phyloP scores from a whole-genome alignment of 1,284 basidiomycete species.

The Malassezia obtusa region DNA sequence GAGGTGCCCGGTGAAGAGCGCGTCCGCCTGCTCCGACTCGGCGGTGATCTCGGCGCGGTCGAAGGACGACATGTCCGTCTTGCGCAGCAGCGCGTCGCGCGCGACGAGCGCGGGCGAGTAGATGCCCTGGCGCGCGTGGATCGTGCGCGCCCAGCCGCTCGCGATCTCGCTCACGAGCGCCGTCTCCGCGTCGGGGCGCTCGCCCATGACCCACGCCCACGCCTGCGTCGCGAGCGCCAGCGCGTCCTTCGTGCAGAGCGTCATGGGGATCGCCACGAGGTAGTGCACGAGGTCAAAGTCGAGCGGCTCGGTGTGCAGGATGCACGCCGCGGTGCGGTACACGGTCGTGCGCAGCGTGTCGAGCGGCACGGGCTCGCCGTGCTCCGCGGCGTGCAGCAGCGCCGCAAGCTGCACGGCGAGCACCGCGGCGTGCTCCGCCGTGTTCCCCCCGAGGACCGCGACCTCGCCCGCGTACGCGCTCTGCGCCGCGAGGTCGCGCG shows the following conservation, averaged over 20 bases:
- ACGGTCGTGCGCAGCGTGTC: constrained; percentile 70
- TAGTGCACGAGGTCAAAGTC: constrained; percentile 79
- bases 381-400: constrained; percentile 60
- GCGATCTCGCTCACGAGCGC: constrained; percentile 75
- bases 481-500: constrained; percentile 24
- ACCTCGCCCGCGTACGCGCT: constrained; percentile 59
- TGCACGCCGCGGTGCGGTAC: constrained; percentile 65
- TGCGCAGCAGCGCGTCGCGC: constrained; percentile 73
- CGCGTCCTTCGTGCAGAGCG: constrained; percentile 74
- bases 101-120: constrained; percentile 53
- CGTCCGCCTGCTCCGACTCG: constrained; percentile 61
- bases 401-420: constrained; percentile 52
- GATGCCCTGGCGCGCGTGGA: constrained; percentile 59
- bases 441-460: constrained; percentile 57
- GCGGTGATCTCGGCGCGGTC: constrained; percentile 75
- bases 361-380: constrained; percentile 37
- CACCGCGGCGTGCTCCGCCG: background rate
- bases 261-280: constrained; percentile 78
- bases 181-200: constrained; percentile 66
- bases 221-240: constrained; percentile 80
- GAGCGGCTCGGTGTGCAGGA: constrained; percentile 50
- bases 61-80: constrained; percentile 80
- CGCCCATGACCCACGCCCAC: constrained; percentile 92
- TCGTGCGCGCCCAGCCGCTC: constrained; percentile 72
- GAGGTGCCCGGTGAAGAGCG: constrained; percentile 63